Conservation (phyloP, 1,284 basidiomycete species). For the Neotropicomus parvogracilis region DNA sequence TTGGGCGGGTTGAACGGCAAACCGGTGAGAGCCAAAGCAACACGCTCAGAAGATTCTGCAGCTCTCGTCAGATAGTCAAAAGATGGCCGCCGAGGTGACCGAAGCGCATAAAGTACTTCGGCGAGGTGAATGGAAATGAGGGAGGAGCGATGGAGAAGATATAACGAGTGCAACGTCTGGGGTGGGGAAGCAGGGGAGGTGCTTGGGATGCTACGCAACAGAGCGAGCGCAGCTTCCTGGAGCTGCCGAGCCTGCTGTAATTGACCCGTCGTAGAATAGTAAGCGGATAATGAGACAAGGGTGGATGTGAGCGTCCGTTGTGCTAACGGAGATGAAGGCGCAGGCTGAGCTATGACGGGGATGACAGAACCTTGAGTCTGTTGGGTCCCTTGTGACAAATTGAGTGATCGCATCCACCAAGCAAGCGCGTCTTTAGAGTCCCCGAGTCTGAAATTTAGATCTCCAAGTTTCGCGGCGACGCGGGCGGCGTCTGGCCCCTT, state of each 20-base stretch:
- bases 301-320: constrained; percentile 66
- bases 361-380: constrained; percentile 12
- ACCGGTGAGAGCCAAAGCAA: constrained; percentile 55
- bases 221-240: constrained; percentile 62
- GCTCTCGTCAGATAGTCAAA: constrained; percentile 58
- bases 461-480: constrained; percentile 62
- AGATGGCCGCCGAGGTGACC: constrained; percentile 42
- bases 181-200: constrained; percentile 46
- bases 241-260: constrained; percentile 65
- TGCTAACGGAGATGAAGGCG: constrained; percentile 58
- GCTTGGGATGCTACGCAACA: constrained; percentile 61
- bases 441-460: constrained; percentile 55
- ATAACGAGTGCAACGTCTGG: constrained; percentile 62
- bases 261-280: constrained; percentile 63
- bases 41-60: constrained; percentile 62
- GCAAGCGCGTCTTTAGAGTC: constrained; percentile 50
- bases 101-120: constrained; percentile 65
- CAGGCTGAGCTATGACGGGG: constrained; percentile 37
- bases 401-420: constrained; percentile 66
- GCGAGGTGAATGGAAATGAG: constrained; percentile 72
- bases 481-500: constrained; percentile 48
- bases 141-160: constrained; percentile 69
- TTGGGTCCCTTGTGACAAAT: constrained; percentile 38
- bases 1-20: constrained; percentile 38
- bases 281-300: constrained; percentile 69